These are phyloP conservation scores for Botryotinia calthae DNA, from an alignment of 2,329 filamentous ascomycete species.

Conservation along the genomic window DNA sequence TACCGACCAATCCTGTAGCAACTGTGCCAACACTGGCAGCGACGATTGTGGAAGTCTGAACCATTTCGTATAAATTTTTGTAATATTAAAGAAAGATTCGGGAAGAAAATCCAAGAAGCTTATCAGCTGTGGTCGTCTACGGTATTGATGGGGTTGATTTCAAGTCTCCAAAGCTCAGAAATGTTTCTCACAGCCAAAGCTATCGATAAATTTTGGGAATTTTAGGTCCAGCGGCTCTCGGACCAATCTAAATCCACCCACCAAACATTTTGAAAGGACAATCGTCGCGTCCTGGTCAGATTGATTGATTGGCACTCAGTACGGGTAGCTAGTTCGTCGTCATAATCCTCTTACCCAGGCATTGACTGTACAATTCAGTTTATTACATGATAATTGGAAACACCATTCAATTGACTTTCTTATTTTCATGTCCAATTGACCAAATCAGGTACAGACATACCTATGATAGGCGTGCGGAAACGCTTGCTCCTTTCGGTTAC, in stretches of 20 bases:
- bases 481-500: constrained; percentile 15
- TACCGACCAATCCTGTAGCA: constrained; percentile 60
- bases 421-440: neutral
- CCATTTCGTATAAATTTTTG: constrained; percentile 38
- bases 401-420: neutral
- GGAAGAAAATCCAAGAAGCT: constrained; percentile 15
- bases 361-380: neutral
- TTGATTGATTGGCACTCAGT: neutral
- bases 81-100: neutral
- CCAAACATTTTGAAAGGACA: constrained; percentile 9
- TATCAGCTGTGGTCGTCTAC: constrained; percentile 10
- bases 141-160: constrained; percentile 4
- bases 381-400: neutral
- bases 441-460: neutral
- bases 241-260: constrained; percentile 19
- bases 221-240: constrained; percentile 18
- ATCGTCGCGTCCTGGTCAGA: neutral
- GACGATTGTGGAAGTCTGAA: constrained; percentile 54
- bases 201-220: constrained; percentile 23
- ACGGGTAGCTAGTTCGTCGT: neutral
- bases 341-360: neutral
- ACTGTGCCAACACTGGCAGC: constrained; percentile 61
- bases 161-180: constrained; percentile 20
- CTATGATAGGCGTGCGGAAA: neutral
- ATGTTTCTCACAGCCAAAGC: constrained; percentile 20